phyloP scores from a whole-genome alignment of 768 basidiomycete genomes.

The Lactarius indigo region DNA sequence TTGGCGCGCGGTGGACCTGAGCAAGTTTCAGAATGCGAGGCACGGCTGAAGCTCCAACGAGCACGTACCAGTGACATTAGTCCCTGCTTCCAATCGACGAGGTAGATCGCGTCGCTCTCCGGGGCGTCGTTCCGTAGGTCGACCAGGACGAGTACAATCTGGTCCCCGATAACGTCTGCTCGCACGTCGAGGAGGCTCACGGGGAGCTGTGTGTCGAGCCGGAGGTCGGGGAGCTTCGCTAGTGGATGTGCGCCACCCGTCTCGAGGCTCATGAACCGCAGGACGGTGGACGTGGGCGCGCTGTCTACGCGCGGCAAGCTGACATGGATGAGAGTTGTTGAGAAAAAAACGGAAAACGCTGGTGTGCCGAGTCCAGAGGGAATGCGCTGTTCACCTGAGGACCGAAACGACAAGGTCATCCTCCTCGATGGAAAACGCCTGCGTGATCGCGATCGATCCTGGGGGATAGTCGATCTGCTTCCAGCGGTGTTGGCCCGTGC shows the following conservation, averaged over 20 bases:
- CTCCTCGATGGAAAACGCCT: constrained; percentile 14
- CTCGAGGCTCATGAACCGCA: constrained; percentile 19
- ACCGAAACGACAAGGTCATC: constrained; percentile 22
- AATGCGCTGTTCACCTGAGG: constrained; percentile 11
- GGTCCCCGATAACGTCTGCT: constrained; percentile 3
- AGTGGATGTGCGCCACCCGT: constrained; percentile 5
- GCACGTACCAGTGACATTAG: constrained; percentile 5
- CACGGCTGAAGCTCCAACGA: no score
- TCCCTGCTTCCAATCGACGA: constrained; percentile 13
- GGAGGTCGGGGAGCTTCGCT: constrained; percentile 4
- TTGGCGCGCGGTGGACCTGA: constrained; percentile 16
- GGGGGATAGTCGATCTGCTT: constrained; percentile 17
- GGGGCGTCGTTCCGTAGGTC: background rate
- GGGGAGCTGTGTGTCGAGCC: constrained; percentile 8
- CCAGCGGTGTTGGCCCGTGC: constrained; percentile 3
- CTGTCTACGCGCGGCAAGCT: constrained; percentile 1
- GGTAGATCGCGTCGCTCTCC: background rate
- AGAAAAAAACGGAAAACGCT: background rate
- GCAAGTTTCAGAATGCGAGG: background rate
- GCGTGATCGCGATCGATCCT: constrained; percentile 14
- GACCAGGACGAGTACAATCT: constrained; percentile 1
- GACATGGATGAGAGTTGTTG: background rate
- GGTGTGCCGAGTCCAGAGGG: background rate
- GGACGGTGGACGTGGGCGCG: background rate
- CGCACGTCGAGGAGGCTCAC: constrained; percentile 8